phyloP scores from a whole-genome alignment of 495 filamentous ascomycete genomes.

The Podospora bellae-mahoneyi region DNA sequence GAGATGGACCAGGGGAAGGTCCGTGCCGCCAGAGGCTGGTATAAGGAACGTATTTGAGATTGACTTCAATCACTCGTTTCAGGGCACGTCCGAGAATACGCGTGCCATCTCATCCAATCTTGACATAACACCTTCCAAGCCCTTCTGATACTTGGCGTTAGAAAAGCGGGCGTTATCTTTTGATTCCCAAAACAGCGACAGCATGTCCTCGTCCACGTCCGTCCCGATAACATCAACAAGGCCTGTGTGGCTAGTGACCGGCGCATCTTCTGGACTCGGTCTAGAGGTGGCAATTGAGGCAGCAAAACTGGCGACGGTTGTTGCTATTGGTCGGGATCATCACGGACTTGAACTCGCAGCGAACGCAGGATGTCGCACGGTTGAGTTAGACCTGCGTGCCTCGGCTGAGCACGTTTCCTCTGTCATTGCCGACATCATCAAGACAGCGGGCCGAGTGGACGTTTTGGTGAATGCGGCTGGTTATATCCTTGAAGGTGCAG shows the following conservation, averaged over 20 bases:
- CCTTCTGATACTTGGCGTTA: background rate
- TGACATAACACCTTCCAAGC: background rate
- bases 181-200: background rate
- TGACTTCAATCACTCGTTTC: background rate
- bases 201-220: background rate
- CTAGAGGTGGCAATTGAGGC: background rate
- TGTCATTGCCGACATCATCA: background rate
- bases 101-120: background rate
- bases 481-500: background rate
- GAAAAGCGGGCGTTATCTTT: background rate
- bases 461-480: background rate
- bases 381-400: background rate
- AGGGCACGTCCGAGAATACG: background rate
- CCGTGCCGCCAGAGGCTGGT: background rate
- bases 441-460: background rate
- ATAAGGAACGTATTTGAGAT: background rate
- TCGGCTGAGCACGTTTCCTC: background rate
- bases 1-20: background rate
- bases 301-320: background rate
- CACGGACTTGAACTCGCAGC: background rate
- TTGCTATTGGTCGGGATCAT: background rate
- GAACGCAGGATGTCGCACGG: background rate
- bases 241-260: background rate
- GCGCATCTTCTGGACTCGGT: background rate
- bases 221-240: background rate